Evolutionary conservation across 306 rosid species (phyloP).

Genomic region (Cucurbita maxima): DNA sequence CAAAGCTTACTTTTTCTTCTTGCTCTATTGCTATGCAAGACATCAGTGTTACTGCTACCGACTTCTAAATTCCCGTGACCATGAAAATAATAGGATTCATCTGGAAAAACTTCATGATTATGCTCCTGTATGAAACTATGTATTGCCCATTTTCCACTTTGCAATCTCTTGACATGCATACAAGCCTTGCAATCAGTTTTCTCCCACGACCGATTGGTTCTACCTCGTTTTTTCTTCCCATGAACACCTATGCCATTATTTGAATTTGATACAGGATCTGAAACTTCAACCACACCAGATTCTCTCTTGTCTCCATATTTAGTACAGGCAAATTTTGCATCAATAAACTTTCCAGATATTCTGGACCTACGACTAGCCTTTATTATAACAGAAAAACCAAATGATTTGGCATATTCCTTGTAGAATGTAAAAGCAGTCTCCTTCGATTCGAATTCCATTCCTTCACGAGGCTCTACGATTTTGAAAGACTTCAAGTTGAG

Average conservation of each 20-base stretch:
- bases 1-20: constrained; percentile 21
- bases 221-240: constrained; percentile 28
- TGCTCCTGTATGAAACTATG: constrained; percentile 24
- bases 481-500: constrained; percentile 17
- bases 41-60: constrained; percentile 11
- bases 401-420: constrained; percentile 33
- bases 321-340: constrained; percentile 35
- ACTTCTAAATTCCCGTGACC: background rate
- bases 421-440: constrained; percentile 32
- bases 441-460: constrained; percentile 37
- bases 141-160: constrained; percentile 27
- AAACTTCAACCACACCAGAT: constrained; percentile 7
- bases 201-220: constrained; percentile 21
- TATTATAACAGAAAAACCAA: constrained; percentile 24
- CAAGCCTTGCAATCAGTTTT: constrained; percentile 35
- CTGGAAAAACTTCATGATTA: constrained; percentile 32
- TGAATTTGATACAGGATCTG: constrained; percentile 10
- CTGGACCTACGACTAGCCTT: constrained; percentile 36
- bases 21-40: constrained; percentile 14
- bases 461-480: constrained; percentile 16
- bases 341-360: constrained; percentile 35
- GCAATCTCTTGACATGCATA: constrained; percentile 34
- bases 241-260: constrained; percentile 8
- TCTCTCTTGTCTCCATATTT: constrained; percentile 28
- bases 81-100: constrained; percentile 22